Evolutionary conservation across 2,329 filamentous ascomycete species (phyloP).

Genomic region (Fusarium sp.): DNA sequence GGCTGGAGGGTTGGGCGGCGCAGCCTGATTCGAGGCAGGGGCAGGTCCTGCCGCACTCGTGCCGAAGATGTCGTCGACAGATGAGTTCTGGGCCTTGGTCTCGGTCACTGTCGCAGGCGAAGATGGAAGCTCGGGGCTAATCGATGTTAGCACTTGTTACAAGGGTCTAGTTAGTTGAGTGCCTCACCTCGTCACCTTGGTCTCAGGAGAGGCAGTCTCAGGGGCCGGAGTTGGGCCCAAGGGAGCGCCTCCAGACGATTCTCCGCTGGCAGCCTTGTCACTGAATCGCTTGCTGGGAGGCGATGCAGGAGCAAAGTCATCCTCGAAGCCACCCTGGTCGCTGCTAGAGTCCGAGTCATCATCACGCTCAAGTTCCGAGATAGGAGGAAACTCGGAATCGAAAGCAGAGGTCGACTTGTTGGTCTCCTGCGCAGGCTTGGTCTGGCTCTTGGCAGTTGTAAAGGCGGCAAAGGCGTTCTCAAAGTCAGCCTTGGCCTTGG

Average conservation of each 20-base stretch:
- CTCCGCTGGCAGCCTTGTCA: constrained; percentile 34
- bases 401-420: constrained; percentile 65
- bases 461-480: constrained; percentile 88
- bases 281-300: constrained; percentile 52
- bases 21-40: constrained; percentile 46
- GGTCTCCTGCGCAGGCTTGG: constrained; percentile 55
- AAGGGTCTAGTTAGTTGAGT: too few relatives aligned
- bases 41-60: constrained; percentile 44
- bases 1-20: constrained; percentile 48
- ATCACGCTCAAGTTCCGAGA: constrained; percentile 81
- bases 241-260: constrained; percentile 26
- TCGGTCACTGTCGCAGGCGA: constrained; percentile 49
- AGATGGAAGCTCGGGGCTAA: constrained; percentile 47
- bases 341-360: constrained; percentile 86
- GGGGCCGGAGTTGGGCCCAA: constrained; percentile 37
- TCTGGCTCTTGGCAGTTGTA: constrained; percentile 63
- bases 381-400: constrained; percentile 89
- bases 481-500: constrained; percentile 82
- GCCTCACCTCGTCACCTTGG: constrained; percentile 44
- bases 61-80: constrained; percentile 59
- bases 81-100: constrained; percentile 46
- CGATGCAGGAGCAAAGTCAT: constrained; percentile 83
- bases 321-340: constrained; percentile 88
- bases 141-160: constrained; percentile 15
- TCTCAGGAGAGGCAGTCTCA: constrained; percentile 36